Conservation (phyloP, 768 basidiomycete genomes). For the Royoungia palumana region DNA sequence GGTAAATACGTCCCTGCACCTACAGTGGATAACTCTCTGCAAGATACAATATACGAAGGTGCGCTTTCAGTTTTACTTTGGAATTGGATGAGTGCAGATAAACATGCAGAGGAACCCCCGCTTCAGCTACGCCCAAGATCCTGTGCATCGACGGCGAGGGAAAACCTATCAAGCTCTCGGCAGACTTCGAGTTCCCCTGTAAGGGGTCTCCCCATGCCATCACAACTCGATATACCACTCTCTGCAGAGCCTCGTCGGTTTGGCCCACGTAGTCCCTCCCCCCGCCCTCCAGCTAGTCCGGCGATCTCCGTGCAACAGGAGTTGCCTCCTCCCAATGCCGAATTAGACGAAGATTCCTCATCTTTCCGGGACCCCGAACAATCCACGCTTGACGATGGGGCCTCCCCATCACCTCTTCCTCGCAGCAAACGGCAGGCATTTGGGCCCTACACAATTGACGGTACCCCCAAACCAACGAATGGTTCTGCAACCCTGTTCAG, state of each 20-base stretch:
- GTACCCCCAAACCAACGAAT: slow-evolving; percentile 46
- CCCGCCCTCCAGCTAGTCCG: slow-evolving; percentile 53
- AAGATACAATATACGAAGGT: slow-evolving; percentile 82
- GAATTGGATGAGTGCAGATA: slow-evolving; percentile 2
- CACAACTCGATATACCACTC: slow-evolving; percentile 46
- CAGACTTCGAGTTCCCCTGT: slow-evolving; percentile 42
- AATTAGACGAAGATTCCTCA: slow-evolving; percentile 39
- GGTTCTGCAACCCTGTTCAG: slow-evolving; percentile 36
- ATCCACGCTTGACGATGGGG: slow-evolving; percentile 26
- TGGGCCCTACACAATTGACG: slow-evolving; percentile 47
- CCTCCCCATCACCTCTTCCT: slow-evolving; percentile 51
- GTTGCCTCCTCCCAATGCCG: slow-evolving; percentile 46
- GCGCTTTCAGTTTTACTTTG: slow-evolving; percentile 14
- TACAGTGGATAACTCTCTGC: slow-evolving; percentile 45
- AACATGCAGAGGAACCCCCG: slow-evolving; percentile 55
- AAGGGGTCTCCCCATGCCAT: slow-evolving; percentile 25
- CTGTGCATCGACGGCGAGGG: slow-evolving; percentile 42
- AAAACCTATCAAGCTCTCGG: slow-evolving; percentile 45
- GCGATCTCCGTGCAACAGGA: slow-evolving; percentile 19
- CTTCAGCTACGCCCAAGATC: slow-evolving; percentile 53
- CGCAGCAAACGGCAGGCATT: slow-evolving; percentile 72
- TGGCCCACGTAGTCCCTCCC: slow-evolving; percentile 76
- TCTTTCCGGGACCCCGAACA: slow-evolving; percentile 26
- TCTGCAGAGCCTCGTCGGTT: slow-evolving; percentile 59
- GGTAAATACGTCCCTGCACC: slow-evolving; percentile 40